Conservation (phyloP, 2,329 filamentous ascomycete genomes). For the Fusarium heterosporum region DNA sequence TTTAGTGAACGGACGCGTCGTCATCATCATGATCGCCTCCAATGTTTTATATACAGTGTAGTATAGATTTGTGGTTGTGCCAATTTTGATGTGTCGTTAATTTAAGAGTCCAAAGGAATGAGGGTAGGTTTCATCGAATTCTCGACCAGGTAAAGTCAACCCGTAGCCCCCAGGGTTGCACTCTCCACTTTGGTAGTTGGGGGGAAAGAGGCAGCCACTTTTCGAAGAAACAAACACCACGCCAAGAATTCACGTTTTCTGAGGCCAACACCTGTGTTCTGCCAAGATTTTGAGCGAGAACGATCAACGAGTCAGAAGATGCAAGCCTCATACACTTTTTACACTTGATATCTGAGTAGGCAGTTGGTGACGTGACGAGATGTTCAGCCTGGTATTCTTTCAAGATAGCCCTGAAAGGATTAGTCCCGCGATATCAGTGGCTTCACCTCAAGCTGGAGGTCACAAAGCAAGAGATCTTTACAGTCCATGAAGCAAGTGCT, state of each 20-base stretch:
- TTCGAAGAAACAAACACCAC: constrained; percentile 11
- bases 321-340: constrained; percentile 10
- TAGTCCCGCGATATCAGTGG: too few species aligned
- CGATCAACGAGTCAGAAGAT: constrained; percentile 19
- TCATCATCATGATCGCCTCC: constrained; percentile 17
- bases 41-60: not conserved
- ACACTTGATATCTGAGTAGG: too few species aligned
- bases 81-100: constrained; percentile 2
- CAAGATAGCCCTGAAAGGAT: too few species aligned
- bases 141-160: not conserved
- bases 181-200: constrained; percentile 3
- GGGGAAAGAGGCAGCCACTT: constrained; percentile 8
- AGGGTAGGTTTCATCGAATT: not conserved
- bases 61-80: not conserved
- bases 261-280: constrained; percentile 7
- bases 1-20: constrained; percentile 1
- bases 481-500: too few species aligned
- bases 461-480: too few species aligned
- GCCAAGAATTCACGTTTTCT: constrained; percentile 25
- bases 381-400: too few species aligned
- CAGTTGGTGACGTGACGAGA: too few species aligned
- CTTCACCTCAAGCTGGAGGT: too few species aligned
- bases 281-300: constrained; percentile 12
- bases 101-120: constrained; percentile 12
- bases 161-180: not conserved